Percentiles rank a stretch among this genome's conserved stretches.
phyloP scores from a whole-genome alignment of 2,329 filamentous ascomycete species.

The Diaporthe velutina region DNA sequence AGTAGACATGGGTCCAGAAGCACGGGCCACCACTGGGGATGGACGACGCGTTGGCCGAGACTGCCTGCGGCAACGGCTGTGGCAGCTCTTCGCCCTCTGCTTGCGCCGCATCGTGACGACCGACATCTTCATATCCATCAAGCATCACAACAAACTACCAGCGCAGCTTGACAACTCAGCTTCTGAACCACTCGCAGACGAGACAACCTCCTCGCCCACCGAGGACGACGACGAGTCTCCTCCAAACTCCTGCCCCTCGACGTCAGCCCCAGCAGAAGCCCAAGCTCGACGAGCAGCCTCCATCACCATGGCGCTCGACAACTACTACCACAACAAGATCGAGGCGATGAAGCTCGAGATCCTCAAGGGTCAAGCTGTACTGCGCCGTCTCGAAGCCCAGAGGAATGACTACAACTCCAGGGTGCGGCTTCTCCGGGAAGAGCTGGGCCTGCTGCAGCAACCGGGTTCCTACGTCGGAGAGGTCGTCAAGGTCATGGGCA shows the following conservation, averaged over 20 bases:
- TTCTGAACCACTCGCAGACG: not conserved
- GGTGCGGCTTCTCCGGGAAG: conserved; percentile 93
- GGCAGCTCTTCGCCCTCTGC: conserved; percentile 37
- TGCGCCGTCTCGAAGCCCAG: conserved; percentile 95
- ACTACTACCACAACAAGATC: conserved; percentile 99
- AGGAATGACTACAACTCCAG: conserved; percentile 99
- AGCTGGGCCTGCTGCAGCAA: conserved; percentile 95
- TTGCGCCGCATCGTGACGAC: conserved; percentile 40
- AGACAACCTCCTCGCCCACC: not conserved
- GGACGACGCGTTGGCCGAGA: conserved; percentile 38
- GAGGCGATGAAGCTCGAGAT: conserved; percentile 99
- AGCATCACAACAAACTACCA: conserved; percentile 2
- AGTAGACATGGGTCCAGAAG: conserved; percentile 35
- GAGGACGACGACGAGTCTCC: conserved; percentile 7
- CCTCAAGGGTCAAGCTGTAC: conserved; percentile 95
- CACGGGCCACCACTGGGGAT: conserved; percentile 33
- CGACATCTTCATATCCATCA: conserved; percentile 34
- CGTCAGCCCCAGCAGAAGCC: conserved; percentile 32
- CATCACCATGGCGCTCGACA: conserved; percentile 93
- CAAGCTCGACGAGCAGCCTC: conserved; percentile 37
- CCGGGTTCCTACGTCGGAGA: conserved; percentile 98
- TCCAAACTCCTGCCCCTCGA: conserved; percentile 10
- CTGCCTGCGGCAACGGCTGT: conserved; percentile 40
- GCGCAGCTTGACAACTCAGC: not conserved
- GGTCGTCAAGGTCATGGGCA: conserved; percentile 99